These are phyloP conservation scores for Colletotrichum tropicale DNA, from an alignment of 2,329 filamentous ascomycete species.

Conservation along the genomic window DNA sequence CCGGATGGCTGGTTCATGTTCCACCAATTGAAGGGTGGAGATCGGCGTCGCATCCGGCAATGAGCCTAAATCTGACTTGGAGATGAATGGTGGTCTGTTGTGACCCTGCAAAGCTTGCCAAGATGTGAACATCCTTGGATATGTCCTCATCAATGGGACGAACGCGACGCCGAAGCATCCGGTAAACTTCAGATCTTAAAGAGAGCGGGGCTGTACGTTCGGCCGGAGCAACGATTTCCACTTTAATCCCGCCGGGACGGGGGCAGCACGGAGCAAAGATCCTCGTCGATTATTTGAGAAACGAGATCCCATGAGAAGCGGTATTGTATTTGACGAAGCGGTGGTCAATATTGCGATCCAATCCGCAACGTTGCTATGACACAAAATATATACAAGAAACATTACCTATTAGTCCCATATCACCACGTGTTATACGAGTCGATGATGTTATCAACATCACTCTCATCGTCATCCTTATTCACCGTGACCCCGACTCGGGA, in stretches of 20 bases:
- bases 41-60: not conserved
- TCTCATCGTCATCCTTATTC: not conserved
- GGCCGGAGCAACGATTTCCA: not conserved
- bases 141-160: not conserved
- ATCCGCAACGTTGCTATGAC: not conserved
- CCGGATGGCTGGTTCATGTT: not conserved
- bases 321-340: not conserved
- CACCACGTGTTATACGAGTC: not conserved
- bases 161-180: not conserved
- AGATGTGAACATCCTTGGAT: not conserved
- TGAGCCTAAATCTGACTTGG: not conserved
- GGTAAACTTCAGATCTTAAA: not conserved
- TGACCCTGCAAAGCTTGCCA: not conserved
- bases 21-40: not conserved
- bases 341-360: not conserved
- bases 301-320: not conserved
- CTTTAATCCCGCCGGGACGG: not conserved
- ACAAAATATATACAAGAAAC: not conserved
- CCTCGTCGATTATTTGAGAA: not conserved
- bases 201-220: not conserved
- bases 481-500: not conserved
- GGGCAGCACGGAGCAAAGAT: not conserved
- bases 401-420: not conserved
- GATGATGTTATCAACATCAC: not conserved
- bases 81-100: not conserved